Evolutionary conservation across 371 early-diverging fungal genomes (phyloP), one percentile per base, ranked within the genome.

Genomic region (Smittium culicis): DNA sequence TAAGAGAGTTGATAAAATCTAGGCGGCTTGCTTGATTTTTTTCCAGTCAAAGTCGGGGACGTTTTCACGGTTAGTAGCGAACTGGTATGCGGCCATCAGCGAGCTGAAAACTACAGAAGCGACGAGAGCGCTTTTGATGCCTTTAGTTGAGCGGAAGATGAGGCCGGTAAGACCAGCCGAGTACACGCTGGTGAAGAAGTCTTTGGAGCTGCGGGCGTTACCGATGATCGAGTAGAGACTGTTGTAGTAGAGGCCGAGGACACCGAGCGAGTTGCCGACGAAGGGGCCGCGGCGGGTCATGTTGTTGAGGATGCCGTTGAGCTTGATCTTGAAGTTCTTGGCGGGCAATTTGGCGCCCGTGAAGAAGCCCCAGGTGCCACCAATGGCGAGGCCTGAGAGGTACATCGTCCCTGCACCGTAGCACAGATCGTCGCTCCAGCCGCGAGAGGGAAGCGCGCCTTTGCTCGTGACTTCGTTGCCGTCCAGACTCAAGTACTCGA

Each of bases 281-380:
- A 89, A 90, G 29, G 92, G 92, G 20, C 92, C 92, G 66, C 92
- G 85, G 65, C 90, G 84, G 3, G 92, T 92, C 73, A 86, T 84
- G 29, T 84, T 81, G 79, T 92, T 92, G 64, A 92, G 81, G 24
- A 92, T 83, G 54, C 88, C 85, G 77, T 92, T 92, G 56, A 90
- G 75, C 60, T 89, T 85, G 59, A 92, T 81, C 79, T 86, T 89
- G 69, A 85, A 78, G 66, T 83, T 87, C 28, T 81, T 77, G 59
- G 80, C 76, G 30, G 87, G 85, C 69, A 79, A 79, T 34, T 81
- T 83, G 61, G 87, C 72, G 72, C 91, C 92, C 73, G 89, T 89
- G 33, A 83, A 78, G 73, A 90, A 75, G 69, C 92, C 92, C 80
- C 82, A 88, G 17, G 82, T 82, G 67, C 92, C 92, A 74, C 92